These are phyloP conservation scores for Cyberlindnera nakhonratchasimensis DNA, from an alignment of 805 yeast genomes.

Conservation along the genomic window DNA sequence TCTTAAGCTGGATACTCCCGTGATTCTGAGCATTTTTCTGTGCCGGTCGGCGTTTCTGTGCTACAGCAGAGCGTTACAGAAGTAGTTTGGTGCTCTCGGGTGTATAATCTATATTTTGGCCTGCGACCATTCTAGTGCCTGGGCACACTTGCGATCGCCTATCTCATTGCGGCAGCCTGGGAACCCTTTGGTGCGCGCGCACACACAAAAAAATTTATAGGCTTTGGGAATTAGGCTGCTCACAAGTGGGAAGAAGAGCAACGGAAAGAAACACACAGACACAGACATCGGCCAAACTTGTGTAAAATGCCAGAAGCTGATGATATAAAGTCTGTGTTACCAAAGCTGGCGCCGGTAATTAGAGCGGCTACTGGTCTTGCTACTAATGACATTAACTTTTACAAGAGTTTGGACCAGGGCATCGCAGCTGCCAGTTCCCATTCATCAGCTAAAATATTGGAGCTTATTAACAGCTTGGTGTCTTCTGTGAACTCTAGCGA, in stretches of 20 bases:
- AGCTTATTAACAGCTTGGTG: slow-evolving; percentile 44
- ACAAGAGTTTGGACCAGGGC: slow-evolving; percentile 54
- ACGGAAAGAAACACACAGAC: background rate
- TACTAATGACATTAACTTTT: slow-evolving; percentile 78
- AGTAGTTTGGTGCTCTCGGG: too few relatives aligned
- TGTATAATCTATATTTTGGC: too few relatives aligned
- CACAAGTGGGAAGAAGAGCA: too few relatives aligned
- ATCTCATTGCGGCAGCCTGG: too few relatives aligned
- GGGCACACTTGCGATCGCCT: too few relatives aligned
- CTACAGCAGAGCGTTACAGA: too few relatives aligned
- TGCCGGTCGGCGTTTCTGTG: too few relatives aligned
- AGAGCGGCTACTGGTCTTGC: slow-evolving; percentile 68
- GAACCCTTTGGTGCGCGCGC: background rate
- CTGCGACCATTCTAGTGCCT: too few relatives aligned
- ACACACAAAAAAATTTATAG: background rate
- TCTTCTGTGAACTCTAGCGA: slow-evolving; percentile 32
- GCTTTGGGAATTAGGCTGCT: background rate
- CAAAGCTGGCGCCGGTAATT: slow-evolving; percentile 52
- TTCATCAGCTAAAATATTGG: slow-evolving; percentile 41
- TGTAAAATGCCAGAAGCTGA: background rate
- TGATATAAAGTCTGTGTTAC: slow-evolving; percentile 27
- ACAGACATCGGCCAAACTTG: background rate
- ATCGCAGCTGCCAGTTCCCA: slow-evolving; percentile 39
- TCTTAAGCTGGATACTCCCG: slow-evolving; percentile 2
- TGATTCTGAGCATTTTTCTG: background rate